These are phyloP conservation scores for Heterobasidion annosum DNA, from an alignment of 1,284 basidiomycete genomes.

Conservation along the genomic window DNA sequence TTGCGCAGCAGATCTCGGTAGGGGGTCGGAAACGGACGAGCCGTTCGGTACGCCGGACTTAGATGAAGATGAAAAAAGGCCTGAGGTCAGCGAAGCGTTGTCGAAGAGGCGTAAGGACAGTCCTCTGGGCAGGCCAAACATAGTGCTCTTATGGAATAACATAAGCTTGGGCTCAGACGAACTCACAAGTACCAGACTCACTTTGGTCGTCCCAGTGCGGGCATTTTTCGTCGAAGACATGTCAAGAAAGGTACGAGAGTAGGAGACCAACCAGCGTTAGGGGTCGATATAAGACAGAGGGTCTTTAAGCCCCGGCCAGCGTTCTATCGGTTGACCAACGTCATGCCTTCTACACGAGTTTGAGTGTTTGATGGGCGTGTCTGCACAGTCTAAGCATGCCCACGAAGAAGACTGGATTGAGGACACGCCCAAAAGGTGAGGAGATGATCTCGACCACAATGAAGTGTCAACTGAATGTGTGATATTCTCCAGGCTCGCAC, in stretches of 20 bases:
- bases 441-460: not conserved
- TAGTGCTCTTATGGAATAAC: conserved; percentile 8
- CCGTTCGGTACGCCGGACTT: not conserved
- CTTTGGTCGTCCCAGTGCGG: conserved; percentile 11
- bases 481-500: not conserved
- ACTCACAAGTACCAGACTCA: not conserved
- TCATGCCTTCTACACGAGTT: conserved; percentile 12
- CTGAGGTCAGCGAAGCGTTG: conserved; percentile 2
- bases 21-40: not conserved
- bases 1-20: conserved; percentile 1
- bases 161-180: not conserved
- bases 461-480: not conserved
- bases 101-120: conserved; percentile 10
- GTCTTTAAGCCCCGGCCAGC: conserved; percentile 9
- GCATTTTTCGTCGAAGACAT: conserved; percentile 10
- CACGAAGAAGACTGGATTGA: conserved; percentile 1
- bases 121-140: conserved; percentile 7
- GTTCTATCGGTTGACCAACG: not conserved
- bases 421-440: conserved; percentile 1
- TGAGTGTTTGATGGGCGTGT: conserved; percentile 1
- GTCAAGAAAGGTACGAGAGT: conserved; percentile 1
- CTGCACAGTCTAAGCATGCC: conserved; percentile 7
- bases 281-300: not conserved
- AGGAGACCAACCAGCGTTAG: conserved; percentile 5
- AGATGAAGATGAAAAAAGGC: conserved; percentile 1